Evolutionary conservation across 257 asterid genomes (phyloP), one percentile per base, ranked within the genome.

Genomic region (Penstemon barbatus): DNA sequence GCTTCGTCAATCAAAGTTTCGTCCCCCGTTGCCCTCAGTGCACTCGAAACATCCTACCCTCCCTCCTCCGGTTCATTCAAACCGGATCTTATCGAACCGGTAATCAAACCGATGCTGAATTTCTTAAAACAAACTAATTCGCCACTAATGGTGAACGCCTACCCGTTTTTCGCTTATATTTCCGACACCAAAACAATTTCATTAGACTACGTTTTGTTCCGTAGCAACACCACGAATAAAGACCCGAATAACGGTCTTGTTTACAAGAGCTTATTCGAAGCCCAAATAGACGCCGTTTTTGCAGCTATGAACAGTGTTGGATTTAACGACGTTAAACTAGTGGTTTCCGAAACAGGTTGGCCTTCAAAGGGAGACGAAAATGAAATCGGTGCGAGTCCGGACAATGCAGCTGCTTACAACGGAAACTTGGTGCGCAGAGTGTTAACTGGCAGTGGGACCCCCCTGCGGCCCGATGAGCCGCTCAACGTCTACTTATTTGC

Each of bases 281-380:
- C 96, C 61, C 96, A 89, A 51, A 41, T 84, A 41, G 95, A 89
- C 79, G 95, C 95, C 41, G 96, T 86, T 13, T 86, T 45, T n/a
- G 79, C 95, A 0, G 91, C 91, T 1, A 83, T 83, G 90, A 67
- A 56, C 3, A 84, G 77, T 0, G 5, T 83, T 15, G 73, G 75
- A 4, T 84, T 78, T 63, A 33, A 54, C 43, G 88, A 81, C 48
- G 56, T 86, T 4, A 78, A 75, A 41, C 12, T 85, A n/a, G 85
- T 74, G 52, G 78, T 89, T 5, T 79, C 91, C 3, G 95, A 89
- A 56, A 89, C 95, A 3, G 96, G 96, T 0, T 89, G 96, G 96
- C 96, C 96, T 9, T 84, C 91, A 0, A 81, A 73, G 40, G 96
- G 96, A 2, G 96, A 83, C 51, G 79, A 76, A 33, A 77, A 75